Percentiles rank a stretch among this genome's conserved stretches.
phyloP scores from a whole-genome alignment of 2,329 filamentous ascomycete species.

The Botrytis elliptica region DNA sequence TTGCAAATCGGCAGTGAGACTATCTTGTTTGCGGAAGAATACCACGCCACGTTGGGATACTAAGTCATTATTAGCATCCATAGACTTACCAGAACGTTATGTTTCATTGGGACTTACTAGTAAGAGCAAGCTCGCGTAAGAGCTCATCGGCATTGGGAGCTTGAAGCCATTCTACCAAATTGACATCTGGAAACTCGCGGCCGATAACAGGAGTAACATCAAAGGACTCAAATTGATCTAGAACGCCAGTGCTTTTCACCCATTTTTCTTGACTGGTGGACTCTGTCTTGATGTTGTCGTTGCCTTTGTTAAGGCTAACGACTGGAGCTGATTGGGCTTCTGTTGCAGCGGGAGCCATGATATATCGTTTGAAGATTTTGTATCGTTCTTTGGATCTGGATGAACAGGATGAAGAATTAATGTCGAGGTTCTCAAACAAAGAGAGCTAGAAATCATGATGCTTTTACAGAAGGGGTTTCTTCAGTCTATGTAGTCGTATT shows the following conservation, averaged over 20 bases:
- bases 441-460: conserved; percentile 27
- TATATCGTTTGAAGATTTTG: conserved; percentile 12
- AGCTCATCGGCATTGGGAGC: conserved; percentile 49
- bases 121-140: conserved; percentile 51
- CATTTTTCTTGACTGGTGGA: conserved; percentile 28
- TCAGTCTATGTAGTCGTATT: conserved; percentile 8
- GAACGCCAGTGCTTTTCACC: conserved; percentile 33
- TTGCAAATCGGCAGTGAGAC: conserved; percentile 59
- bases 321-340: conserved; percentile 19
- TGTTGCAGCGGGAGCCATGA: conserved; percentile 31
- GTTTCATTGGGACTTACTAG: conserved; percentile 30
- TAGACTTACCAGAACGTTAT: background rate
- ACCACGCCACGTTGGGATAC: conserved; percentile 69
- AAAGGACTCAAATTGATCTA: conserved; percentile 36
- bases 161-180: conserved; percentile 48
- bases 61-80: conserved; percentile 35
- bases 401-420: conserved; percentile 21
- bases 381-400: background rate
- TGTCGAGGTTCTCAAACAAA: conserved; percentile 24
- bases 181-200: conserved; percentile 45
- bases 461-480: background rate
- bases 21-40: conserved; percentile 65
- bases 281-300: conserved; percentile 18
- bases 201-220: conserved; percentile 49
- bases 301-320: conserved; percentile 14